A percentile compares a stretch with the other conserved stretches of the same genome.
phyloP scores from a whole-genome alignment of 495 filamentous ascomycete genomes.

The Lichina pygmaea region DNA sequence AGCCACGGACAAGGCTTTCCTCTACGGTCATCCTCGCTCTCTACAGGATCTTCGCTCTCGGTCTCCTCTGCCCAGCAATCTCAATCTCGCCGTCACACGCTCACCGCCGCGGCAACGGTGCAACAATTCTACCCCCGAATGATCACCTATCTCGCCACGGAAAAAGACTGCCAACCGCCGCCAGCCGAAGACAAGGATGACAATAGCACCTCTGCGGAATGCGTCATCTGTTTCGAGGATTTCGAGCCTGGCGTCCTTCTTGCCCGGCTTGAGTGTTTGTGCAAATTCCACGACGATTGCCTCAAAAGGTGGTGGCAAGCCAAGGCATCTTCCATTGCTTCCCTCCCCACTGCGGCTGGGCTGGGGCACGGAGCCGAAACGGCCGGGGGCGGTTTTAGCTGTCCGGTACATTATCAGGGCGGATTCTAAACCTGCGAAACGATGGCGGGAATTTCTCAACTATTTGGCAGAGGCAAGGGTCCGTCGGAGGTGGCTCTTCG shows the following conservation, averaged over 20 bases:
- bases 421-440: background rate
- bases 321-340: background rate
- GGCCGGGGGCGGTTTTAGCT: background rate
- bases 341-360: background rate
- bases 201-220: constrained; percentile 23
- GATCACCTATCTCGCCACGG: constrained; percentile 54
- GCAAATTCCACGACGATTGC: constrained; percentile 62
- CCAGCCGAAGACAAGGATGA: constrained; percentile 23
- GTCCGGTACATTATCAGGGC: background rate
- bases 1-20: background rate
- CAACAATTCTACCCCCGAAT: constrained; percentile 13
- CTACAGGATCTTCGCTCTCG: no score
- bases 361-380: background rate
- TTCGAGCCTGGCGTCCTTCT: constrained; percentile 65
- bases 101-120: no score
- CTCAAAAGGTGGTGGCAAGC: background rate
- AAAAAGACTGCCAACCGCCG: constrained; percentile 47
- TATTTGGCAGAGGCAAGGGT: no score
- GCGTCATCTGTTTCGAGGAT: constrained; percentile 89
- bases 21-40: no score
- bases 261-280: constrained; percentile 73
- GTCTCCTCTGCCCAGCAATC: no score
- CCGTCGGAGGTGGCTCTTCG: no score
- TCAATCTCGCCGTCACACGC: no score
- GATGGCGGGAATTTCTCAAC: no score